A percentile compares a stretch with the other conserved stretches of the same genome.
These are phyloP conservation scores for Phanerochaete carnosa DNA, from an alignment of 768 basidiomycete species.

Conservation along the genomic window DNA sequence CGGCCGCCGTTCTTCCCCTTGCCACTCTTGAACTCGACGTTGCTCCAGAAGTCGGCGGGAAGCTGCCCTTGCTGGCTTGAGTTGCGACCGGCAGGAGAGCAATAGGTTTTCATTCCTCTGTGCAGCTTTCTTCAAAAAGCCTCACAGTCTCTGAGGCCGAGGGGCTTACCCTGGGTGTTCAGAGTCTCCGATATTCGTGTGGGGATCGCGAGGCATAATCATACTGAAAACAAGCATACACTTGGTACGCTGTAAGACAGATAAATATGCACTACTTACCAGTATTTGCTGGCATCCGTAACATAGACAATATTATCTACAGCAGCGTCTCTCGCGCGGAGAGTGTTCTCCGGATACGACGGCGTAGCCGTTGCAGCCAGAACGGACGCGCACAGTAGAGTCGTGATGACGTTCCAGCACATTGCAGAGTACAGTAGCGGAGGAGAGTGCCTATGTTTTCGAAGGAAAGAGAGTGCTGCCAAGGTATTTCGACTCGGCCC, in stretches of 20 bases:
- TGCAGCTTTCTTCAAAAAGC: neutral
- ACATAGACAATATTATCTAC: conserved; percentile 51
- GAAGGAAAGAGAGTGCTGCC: neutral
- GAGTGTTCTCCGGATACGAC: conserved; percentile 5
- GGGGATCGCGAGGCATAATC: conserved; percentile 32
- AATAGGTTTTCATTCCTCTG: conserved; percentile 49
- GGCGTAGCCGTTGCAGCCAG: conserved; percentile 7
- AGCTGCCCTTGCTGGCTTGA: conserved; percentile 43
- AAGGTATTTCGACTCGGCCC: neutral
- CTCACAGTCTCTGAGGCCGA: neutral
- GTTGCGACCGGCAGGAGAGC: conserved; percentile 40
- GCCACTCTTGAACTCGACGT: conserved; percentile 44
- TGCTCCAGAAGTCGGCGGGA: conserved; percentile 46
- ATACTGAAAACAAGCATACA: neutral
- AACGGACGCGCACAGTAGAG: conserved; percentile 3
- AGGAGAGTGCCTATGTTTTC: neutral
- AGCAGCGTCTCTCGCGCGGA: conserved; percentile 12
- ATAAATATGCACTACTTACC: conserved; percentile 31
- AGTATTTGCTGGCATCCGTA: conserved; percentile 39
- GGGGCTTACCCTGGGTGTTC: conserved; percentile 43
- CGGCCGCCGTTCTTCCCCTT: conserved; percentile 36
- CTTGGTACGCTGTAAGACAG: neutral
- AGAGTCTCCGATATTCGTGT: conserved; percentile 55
- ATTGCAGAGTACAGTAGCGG: neutral
- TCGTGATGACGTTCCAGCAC: conserved; percentile 3